These are phyloP conservation scores for Pelagomonas calceolata DNA, from an alignment of 108 stramenopile species.

Conservation along the genomic window DNA sequence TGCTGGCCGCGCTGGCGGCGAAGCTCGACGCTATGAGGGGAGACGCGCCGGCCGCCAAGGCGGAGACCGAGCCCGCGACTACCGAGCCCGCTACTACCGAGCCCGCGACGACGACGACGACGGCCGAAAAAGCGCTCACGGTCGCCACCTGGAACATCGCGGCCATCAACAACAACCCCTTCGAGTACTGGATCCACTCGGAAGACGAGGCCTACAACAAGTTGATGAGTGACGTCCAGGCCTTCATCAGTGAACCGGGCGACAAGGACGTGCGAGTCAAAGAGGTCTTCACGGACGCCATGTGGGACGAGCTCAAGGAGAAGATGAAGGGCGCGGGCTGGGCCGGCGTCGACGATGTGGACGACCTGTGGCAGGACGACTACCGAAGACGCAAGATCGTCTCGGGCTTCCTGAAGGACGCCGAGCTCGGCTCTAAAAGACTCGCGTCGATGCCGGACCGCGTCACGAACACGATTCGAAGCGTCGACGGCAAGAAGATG, in stretches of 20 bases:
- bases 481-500: slow-evolving; percentile 42
- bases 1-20: background rate
- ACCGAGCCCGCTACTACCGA: too few species aligned
- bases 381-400: slow-evolving; percentile 72
- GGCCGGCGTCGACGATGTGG: slow-evolving; percentile 30
- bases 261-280: slow-evolving; percentile 64
- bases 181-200: slow-evolving; percentile 75
- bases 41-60: background rate
- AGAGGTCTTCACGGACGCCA: slow-evolving; percentile 69
- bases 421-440: slow-evolving; percentile 66
- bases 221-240: slow-evolving; percentile 68
- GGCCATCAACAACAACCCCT: slow-evolving; percentile 71
- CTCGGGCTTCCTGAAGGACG: slow-evolving; percentile 70
- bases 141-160: slow-evolving; percentile 80
- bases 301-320: slow-evolving; percentile 60
- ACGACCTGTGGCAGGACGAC: slow-evolving; percentile 62
- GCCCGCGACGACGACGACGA: too few species aligned
- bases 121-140: too few species aligned
- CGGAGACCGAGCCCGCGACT: too few species aligned
- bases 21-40: background rate
- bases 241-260: slow-evolving; percentile 64
- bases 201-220: slow-evolving; percentile 57
- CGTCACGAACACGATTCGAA: slow-evolving; percentile 72
- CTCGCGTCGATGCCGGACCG: slow-evolving; percentile 88
- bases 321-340: slow-evolving; percentile 51